These are phyloP conservation scores for Wickerhamiella australiensis DNA, from an alignment of 805 yeast species.

Conservation along the genomic window DNA sequence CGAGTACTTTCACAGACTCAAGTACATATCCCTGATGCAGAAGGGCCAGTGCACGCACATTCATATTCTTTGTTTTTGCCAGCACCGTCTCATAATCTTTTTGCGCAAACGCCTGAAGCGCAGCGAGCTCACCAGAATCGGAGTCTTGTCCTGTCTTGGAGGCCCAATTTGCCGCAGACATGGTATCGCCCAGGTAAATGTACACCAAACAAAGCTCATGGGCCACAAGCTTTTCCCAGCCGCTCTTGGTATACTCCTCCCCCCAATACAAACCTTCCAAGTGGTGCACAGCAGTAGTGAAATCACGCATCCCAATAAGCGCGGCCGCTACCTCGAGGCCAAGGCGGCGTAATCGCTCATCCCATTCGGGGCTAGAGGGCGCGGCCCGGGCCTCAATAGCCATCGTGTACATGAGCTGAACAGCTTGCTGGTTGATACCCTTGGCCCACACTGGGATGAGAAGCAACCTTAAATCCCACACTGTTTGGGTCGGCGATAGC, in stretches of 20 bases:
- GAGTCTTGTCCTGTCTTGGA: constrained; percentile 4
- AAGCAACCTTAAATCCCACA: constrained; percentile 29
- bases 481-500: constrained; percentile 19
- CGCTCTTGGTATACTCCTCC: constrained; percentile 1
- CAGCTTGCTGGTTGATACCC: constrained; percentile 28
- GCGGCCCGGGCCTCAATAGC: constrained; percentile 28
- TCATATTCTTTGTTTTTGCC: neutral
- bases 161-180: constrained; percentile 25
- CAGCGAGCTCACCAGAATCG: constrained; percentile 1
- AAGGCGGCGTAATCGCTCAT: constrained; percentile 21
- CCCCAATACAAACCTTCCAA: constrained; percentile 18
- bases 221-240: constrained; percentile 5
- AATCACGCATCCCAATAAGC: constrained; percentile 27
- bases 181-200: constrained; percentile 25
- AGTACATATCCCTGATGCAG: constrained; percentile 23
- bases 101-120: constrained; percentile 23
- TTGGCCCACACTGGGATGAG: constrained; percentile 25
- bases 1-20: constrained; percentile 19
- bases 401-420: constrained; percentile 26
- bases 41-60: constrained; percentile 18
- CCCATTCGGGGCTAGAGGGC: constrained; percentile 17
- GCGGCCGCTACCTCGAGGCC: constrained; percentile 28
- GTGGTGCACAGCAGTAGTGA: constrained; percentile 26
- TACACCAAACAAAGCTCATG: constrained; percentile 17
- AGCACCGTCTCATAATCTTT: constrained; percentile 21